These are phyloP conservation scores for Boletus rex-veris DNA, from an alignment of 768 basidiomycete genomes.

Conservation along the genomic window DNA sequence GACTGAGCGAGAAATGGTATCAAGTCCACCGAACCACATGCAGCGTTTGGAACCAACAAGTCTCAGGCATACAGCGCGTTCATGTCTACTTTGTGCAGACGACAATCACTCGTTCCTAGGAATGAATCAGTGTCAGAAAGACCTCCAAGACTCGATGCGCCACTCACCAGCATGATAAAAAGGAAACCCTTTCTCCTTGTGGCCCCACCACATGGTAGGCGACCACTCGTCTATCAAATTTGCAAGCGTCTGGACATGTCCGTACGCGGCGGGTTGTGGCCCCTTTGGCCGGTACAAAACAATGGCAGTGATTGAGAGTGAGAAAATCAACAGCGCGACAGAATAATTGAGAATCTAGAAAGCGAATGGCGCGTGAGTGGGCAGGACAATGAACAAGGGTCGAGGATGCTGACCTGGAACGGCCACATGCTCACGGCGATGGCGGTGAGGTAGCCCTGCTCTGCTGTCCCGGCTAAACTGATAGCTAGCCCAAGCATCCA, in stretches of 20 bases:
- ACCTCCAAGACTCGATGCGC: not conserved
- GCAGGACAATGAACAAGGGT: not conserved
- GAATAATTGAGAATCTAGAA: slow-evolving; percentile 29
- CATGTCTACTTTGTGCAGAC: slow-evolving; percentile 21
- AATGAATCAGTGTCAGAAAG: not conserved
- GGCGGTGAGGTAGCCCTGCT: slow-evolving; percentile 4
- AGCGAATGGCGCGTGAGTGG: not conserved
- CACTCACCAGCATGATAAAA: slow-evolving; percentile 23
- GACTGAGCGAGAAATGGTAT: not conserved
- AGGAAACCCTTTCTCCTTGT: slow-evolving; percentile 11
- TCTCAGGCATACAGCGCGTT: slow-evolving; percentile 18
- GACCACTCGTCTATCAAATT: slow-evolving; percentile 38
- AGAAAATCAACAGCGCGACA: slow-evolving; percentile 15
- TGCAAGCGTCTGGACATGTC: slow-evolving; percentile 33
- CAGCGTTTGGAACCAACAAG: too few relatives aligned
- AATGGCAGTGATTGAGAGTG: slow-evolving; percentile 14
- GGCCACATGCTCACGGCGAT: slow-evolving; percentile 26
- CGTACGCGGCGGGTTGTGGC: slow-evolving; percentile 31
- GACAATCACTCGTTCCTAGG: slow-evolving; percentile 25
- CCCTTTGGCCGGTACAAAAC: slow-evolving; percentile 18
- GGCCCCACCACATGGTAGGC: slow-evolving; percentile 31
- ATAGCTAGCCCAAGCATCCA: slow-evolving; percentile 34
- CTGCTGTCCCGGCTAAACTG: slow-evolving; percentile 13
- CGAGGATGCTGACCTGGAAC: slow-evolving; percentile 16
- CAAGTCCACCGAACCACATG: not conserved